Conservation (phyloP, 2,329 filamentous ascomycete genomes). For the Verticillium isaacii region DNA sequence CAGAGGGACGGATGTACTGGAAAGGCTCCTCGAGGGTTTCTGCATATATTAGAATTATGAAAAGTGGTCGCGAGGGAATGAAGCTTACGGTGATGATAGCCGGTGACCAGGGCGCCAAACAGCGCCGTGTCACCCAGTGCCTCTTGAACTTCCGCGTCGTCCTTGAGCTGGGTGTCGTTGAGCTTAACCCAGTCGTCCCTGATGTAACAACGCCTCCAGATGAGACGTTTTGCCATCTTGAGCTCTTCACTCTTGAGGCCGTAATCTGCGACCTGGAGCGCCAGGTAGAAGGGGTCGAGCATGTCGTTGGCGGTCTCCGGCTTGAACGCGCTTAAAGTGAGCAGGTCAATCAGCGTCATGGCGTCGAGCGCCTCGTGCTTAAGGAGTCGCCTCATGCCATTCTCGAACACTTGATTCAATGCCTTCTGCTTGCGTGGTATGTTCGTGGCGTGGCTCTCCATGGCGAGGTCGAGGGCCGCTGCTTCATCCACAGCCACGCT, state of each 20-base stretch:
- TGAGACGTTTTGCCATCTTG: slow-evolving; percentile 53
- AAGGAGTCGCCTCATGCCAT: slow-evolving; percentile 65
- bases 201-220: slow-evolving; percentile 85
- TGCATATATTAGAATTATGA: slow-evolving; percentile 9
- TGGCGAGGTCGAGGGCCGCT: slow-evolving; percentile 70
- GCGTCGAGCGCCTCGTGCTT: slow-evolving; percentile 67
- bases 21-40: slow-evolving; percentile 38
- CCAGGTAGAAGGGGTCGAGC: slow-evolving; percentile 69
- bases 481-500: slow-evolving; percentile 72
- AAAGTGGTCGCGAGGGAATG: not conserved
- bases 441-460: slow-evolving; percentile 59
- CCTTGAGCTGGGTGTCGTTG: slow-evolving; percentile 71
- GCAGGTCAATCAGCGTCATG: slow-evolving; percentile 62
- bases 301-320: slow-evolving; percentile 45
- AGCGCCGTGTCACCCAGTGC: slow-evolving; percentile 62
- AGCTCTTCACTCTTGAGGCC: slow-evolving; percentile 52
- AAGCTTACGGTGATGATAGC: slow-evolving; percentile 60
- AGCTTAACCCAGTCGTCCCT: slow-evolving; percentile 79
- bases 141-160: slow-evolving; percentile 62
- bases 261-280: slow-evolving; percentile 57
- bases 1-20: slow-evolving; percentile 43
- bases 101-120: slow-evolving; percentile 60
- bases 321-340: slow-evolving; percentile 65
- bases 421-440: slow-evolving; percentile 57
- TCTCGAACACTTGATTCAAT: slow-evolving; percentile 66